Percentiles rank a stretch among this genome's conserved stretches.
Conservation (phyloP, 139 green algal species). For the Chlorella sp. region DNA sequence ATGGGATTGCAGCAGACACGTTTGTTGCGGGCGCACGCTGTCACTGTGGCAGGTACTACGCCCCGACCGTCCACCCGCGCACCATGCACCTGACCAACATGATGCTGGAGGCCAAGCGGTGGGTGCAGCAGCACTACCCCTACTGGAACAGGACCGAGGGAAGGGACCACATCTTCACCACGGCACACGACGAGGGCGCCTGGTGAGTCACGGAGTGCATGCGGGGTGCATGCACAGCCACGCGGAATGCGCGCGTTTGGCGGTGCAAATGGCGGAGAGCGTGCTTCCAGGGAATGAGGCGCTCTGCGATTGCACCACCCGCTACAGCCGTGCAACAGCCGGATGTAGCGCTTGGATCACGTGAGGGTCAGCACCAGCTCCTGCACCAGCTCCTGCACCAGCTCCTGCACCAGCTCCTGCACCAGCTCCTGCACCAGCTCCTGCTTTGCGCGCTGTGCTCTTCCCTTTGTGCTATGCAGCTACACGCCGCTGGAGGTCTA, state of each 20-base stretch:
- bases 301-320: too few relatives aligned
- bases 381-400: too few relatives aligned
- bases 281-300: background rate
- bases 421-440: too few relatives aligned
- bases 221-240: background rate
- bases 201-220: slow-evolving; percentile 28
- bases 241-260: background rate
- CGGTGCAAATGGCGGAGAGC: background rate
- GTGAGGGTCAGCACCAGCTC: too few relatives aligned
- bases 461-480: too few relatives aligned
- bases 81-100: slow-evolving; percentile 33
- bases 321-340: too few relatives aligned
- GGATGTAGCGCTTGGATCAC: too few relatives aligned
- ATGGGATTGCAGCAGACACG: too few relatives aligned
- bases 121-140: slow-evolving; percentile 18
- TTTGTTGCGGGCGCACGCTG: too few relatives aligned
- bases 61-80: slow-evolving; percentile 8
- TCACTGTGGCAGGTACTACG: slow-evolving; percentile 7
- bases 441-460: too few relatives aligned
- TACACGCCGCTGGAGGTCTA: slow-evolving; percentile 26
- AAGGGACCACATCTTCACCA: slow-evolving; percentile 52
- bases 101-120: slow-evolving; percentile 25
- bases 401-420: too few relatives aligned
- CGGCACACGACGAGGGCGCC: slow-evolving; percentile 44
- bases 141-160: slow-evolving; percentile 28